These are phyloP conservation scores for Syzygium oleosum DNA, from an alignment of 345 rosid species.

Conservation along the genomic window DNA sequence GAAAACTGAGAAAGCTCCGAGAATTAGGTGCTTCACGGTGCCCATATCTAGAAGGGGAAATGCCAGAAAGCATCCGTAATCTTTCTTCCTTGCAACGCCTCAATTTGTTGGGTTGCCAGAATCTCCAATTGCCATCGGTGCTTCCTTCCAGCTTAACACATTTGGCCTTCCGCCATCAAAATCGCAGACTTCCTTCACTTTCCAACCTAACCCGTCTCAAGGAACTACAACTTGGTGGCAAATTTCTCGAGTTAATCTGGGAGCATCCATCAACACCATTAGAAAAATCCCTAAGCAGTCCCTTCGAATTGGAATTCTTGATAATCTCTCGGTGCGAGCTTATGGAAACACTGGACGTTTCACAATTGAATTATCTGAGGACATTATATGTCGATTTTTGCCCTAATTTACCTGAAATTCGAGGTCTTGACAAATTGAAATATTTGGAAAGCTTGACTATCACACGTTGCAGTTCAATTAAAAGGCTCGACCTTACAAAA, in stretches of 20 bases:
- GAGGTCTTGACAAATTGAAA: neutral
- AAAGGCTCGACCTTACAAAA: neutral
- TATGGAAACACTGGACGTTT: neutral
- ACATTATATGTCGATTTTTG: rapidly evolving
- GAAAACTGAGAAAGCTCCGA: neutral
- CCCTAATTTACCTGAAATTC: neutral
- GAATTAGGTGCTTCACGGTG: neutral
- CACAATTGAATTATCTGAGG: neutral
- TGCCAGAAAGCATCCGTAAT: neutral
- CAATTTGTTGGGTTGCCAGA: rapidly evolving
- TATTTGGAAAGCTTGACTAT: neutral
- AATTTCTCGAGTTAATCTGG: neutral
- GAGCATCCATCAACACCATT: neutral
- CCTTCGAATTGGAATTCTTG: neutral
- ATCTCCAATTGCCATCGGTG: neutral
- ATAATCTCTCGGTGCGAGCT: rapidly evolving
- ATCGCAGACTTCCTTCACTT: neutral
- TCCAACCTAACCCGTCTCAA: neutral
- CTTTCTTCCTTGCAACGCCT: too few species aligned
- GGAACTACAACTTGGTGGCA: too few species aligned
- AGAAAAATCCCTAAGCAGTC: neutral
- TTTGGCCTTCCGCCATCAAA: neutral
- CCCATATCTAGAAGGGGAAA: neutral
- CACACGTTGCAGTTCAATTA: rapidly evolving
- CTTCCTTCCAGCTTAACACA: neutral